A percentile compares a stretch with the other conserved stretches of the same genome.
Conservation (phyloP, 139 green algal species). For the Yamagishiella unicocca region DNA sequence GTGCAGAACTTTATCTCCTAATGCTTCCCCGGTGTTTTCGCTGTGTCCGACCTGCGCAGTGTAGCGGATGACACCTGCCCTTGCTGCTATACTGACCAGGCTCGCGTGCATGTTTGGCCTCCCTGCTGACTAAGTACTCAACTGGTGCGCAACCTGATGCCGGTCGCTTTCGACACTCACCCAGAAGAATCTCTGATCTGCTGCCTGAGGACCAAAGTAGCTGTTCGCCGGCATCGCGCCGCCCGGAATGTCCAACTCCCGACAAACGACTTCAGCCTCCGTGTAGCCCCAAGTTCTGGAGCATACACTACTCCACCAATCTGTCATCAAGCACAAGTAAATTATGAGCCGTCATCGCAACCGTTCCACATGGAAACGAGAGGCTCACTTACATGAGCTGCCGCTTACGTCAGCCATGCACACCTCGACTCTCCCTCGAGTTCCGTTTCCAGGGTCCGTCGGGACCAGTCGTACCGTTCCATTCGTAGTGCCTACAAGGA, state of each 20-base stretch:
- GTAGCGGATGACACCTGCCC: too few species aligned
- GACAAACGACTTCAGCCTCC: conserved; percentile 22
- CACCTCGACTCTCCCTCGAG: conserved; percentile 6
- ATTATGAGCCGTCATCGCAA: too few species aligned
- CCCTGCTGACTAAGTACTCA: too few species aligned
- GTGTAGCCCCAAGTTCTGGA: conserved; percentile 1
- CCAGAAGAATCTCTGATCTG: conserved; percentile 21
- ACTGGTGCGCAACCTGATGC: too few species aligned
- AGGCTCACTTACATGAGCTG: conserved; percentile 7
- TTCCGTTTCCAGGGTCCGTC: background rate
- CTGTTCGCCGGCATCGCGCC: background rate
- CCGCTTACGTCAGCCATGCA: conserved; percentile 1
- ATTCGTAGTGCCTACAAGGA: background rate
- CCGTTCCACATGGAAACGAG: too few species aligned
- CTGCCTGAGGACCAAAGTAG: background rate
- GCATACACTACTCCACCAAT: conserved; percentile 29
- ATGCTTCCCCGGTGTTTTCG: too few species aligned
- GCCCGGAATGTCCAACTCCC: background rate
- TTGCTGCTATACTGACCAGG: too few species aligned
- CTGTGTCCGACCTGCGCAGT: too few species aligned
- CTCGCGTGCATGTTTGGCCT: too few species aligned
- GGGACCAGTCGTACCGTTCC: background rate
- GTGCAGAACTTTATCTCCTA: too few species aligned
- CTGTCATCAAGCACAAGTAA: background rate
- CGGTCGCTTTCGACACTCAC: background rate